Evolutionary conservation across 140 eudicot species (phyloP).

Genomic region (Erigeron philadelphicus): DNA sequence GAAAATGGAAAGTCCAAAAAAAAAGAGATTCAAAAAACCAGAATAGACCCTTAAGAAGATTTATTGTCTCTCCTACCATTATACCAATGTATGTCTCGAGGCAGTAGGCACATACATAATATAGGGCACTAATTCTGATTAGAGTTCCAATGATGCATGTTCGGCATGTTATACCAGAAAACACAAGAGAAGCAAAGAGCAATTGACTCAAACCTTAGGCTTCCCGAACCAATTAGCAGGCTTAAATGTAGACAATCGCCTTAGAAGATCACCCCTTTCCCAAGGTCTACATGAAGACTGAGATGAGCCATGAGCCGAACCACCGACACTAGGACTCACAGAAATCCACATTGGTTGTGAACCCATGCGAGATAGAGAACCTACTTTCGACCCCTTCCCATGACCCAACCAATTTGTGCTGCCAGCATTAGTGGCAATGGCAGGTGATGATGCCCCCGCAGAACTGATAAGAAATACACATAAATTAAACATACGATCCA

Average conservation of each 20-base stretch:
- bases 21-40: no score
- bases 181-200: background rate
- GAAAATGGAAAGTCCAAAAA: no score
- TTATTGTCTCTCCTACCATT: no score
- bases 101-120: no score
- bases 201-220: conserved; percentile 55
- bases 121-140: no score
- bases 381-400: conserved; percentile 72
- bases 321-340: conserved; percentile 59
- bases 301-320: conserved; percentile 84
- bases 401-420: conserved; percentile 70
- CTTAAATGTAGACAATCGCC: conserved; percentile 70
- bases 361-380: conserved; percentile 55
- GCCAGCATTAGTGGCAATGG: conserved; percentile 63
- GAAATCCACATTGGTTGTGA: conserved; percentile 62
- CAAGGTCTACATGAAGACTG: conserved; percentile 94
- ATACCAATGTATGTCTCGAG: no score
- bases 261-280: conserved; percentile 88
- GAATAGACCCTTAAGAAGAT: no score
- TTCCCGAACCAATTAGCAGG: conserved; percentile 80
- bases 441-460: conserved; percentile 91
- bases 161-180: conserved; percentile 1
- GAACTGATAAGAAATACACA: conserved; percentile 39
- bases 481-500: background rate
- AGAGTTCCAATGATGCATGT: background rate